phyloP scores from a whole-genome alignment of 257 asterid genomes.

The Handroanthus guayacan region DNA sequence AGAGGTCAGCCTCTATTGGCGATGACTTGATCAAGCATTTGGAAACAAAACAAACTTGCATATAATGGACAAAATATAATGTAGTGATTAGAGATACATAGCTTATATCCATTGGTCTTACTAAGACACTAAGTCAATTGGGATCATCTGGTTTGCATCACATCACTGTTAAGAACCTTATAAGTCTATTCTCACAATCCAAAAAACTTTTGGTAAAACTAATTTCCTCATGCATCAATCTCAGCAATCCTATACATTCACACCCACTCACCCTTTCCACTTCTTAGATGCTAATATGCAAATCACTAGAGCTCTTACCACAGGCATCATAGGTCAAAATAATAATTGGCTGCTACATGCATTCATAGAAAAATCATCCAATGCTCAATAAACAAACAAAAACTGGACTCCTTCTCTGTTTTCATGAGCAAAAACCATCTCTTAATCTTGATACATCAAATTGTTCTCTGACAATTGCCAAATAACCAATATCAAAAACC shows the following conservation, averaged over 20 bases:
- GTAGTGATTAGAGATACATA: background rate
- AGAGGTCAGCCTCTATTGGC: too few species aligned
- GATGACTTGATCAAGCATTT: too few species aligned
- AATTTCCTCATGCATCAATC: conserved; percentile 12
- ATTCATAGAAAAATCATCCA: conserved; percentile 17
- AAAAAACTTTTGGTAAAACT: background rate
- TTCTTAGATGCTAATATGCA: background rate
- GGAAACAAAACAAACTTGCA: too few species aligned
- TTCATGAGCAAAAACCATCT: conserved; percentile 12
- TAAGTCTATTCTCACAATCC: background rate
- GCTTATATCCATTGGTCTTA: background rate
- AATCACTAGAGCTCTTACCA: conserved; percentile 6
- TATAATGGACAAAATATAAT: too few species aligned
- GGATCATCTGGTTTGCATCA: background rate
- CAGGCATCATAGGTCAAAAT: conserved; percentile 5
- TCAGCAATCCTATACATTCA: background rate
- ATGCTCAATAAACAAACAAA: background rate
- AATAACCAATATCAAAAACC: conserved; percentile 27
- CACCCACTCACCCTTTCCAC: conserved; percentile 8
- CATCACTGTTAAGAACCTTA: conserved; percentile 8
- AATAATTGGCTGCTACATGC: conserved; percentile 26
- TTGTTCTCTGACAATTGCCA: conserved; percentile 8
- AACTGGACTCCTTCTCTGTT: conserved; percentile 17
- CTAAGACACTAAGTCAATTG: background rate
- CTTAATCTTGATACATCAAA: background rate